Evolutionary conservation across 116 monocot species (phyloP).

Genomic region (Trichopus zeylanicus): DNA sequence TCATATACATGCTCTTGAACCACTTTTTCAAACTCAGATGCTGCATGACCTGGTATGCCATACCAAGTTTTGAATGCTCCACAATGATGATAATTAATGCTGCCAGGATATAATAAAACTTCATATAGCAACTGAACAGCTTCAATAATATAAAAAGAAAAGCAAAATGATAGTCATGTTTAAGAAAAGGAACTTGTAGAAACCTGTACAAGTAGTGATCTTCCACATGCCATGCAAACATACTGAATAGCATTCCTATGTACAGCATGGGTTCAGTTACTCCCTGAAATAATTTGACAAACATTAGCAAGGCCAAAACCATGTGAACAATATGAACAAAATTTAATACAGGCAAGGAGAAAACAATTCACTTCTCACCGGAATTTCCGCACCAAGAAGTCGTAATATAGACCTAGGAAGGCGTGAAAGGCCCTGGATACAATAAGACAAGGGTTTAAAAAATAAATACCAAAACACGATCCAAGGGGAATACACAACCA

Average conservation of each 20-base stretch:
- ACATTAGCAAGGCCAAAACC: background rate
- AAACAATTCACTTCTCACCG: conserved; percentile 45
- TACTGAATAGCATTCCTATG: conserved; percentile 99
- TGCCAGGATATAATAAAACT: conserved; percentile 22
- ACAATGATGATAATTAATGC: conserved; percentile 99
- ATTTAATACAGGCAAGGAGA: background rate
- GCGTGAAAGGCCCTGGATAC: conserved; percentile 57
- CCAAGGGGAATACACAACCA: background rate
- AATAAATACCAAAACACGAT: background rate
- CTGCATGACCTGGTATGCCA: conserved; percentile 88
- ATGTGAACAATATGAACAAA: background rate
- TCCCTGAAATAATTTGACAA: conserved; percentile 44
- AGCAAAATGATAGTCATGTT: background rate
- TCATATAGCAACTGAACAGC: no score
- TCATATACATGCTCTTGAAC: conserved; percentile 69
- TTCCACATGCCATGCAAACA: conserved; percentile 99
- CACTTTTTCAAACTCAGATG: conserved; percentile 67
- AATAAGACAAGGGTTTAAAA: background rate
- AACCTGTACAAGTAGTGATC: conserved; percentile 99
- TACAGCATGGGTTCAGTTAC: conserved; percentile 99
- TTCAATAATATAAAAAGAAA: no score
- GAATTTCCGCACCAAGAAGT: conserved; percentile 51
- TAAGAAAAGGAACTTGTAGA: background rate
- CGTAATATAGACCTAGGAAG: conserved; percentile 63
- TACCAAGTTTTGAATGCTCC: conserved; percentile 99